Base-by-base conservation (phyloP, 2,329 filamentous ascomycete genomes). In the Botrytis aclada region DNA sequence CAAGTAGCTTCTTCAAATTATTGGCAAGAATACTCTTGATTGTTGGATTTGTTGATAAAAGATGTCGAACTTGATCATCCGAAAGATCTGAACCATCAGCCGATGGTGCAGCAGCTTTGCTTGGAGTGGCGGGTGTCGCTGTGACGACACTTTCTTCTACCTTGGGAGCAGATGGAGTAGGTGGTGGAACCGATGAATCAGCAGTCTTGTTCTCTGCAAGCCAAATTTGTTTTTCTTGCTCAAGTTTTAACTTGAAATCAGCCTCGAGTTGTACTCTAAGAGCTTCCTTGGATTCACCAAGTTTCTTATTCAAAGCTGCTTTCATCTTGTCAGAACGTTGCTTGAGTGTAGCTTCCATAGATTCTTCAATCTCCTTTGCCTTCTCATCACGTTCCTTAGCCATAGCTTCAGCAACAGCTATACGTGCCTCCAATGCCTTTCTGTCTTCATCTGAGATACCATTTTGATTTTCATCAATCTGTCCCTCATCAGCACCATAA, bases 241-340 rank as follows among this genome's bases (percentile, higher is more conserved):
- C 88, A 51, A 90, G 77, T 75, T 84, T 85, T 63, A 89, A 81
- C 6, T 83, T 80, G 71, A 83, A 83, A 60, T 86, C 83, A 18
- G 80, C 80, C 75, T 85, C 81, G 54, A 87, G 76, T 77, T 88
- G 88, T 74, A 86, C 85, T 78, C 88, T 88, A 70, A 88, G 84
- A 72, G 84, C 80, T 58, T 84, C 83, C 74, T 83, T 85, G 18
- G 85, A 82, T 67, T 90, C 88, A 14, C 80, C 82, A 25, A 97
- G 85, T 80, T 92, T 93, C 79, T 88, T 90, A 78, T 90, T 91
- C 67, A 93, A 83, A 2, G 87, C 83, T 34, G 88, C 85, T 78
- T 90, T 92, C 90, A 93, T 92, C 80, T 88, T 88, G 61, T 93
- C 88, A 1, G 89, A 90, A 62, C 90, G 87, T 70, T 86, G 84